A percentile compares a stretch with the other conserved stretches of the same genome.
These are phyloP conservation scores for Henckelia pumila DNA, from an alignment of 257 asterid species.

Conservation along the genomic window DNA sequence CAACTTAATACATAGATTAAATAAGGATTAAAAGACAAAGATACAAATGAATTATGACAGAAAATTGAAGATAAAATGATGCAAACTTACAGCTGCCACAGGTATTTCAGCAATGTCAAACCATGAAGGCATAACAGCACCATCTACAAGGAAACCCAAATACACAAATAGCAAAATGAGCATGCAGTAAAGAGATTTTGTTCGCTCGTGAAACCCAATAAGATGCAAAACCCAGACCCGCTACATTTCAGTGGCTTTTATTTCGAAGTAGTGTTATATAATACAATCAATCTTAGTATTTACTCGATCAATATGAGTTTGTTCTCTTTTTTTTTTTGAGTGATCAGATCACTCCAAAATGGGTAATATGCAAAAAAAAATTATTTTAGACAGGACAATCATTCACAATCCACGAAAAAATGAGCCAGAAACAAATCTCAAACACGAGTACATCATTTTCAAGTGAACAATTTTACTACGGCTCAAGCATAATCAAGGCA, in stretches of 20 bases:
- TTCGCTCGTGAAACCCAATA: background rate
- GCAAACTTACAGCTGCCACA: conserved; percentile 72
- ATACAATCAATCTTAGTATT: background rate
- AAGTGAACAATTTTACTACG: too few relatives aligned
- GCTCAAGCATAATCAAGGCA: background rate
- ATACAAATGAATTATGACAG: too few relatives aligned
- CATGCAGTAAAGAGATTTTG: background rate
- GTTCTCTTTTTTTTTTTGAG: too few relatives aligned
- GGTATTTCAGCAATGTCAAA: conserved; percentile 94
- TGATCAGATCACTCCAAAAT: background rate
- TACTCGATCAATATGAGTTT: too few relatives aligned
- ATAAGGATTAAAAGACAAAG: too few relatives aligned
- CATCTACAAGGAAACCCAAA: conserved; percentile 49
- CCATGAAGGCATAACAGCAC: conserved; percentile 98
- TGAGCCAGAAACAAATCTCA: too few relatives aligned
- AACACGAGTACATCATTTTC: too few relatives aligned
- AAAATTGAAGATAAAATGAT: too few relatives aligned
- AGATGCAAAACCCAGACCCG: conserved; percentile 3
- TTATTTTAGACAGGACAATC: too few relatives aligned
- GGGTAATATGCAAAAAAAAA: too few relatives aligned
- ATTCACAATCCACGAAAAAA: too few relatives aligned
- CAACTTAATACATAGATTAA: too few relatives aligned
- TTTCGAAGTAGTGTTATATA: background rate
- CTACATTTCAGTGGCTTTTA: conserved; percentile 2
- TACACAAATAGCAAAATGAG: conserved; percentile 12